Conservation (phyloP, 768 basidiomycete genomes). For the Lactarius akahatsu region DNA sequence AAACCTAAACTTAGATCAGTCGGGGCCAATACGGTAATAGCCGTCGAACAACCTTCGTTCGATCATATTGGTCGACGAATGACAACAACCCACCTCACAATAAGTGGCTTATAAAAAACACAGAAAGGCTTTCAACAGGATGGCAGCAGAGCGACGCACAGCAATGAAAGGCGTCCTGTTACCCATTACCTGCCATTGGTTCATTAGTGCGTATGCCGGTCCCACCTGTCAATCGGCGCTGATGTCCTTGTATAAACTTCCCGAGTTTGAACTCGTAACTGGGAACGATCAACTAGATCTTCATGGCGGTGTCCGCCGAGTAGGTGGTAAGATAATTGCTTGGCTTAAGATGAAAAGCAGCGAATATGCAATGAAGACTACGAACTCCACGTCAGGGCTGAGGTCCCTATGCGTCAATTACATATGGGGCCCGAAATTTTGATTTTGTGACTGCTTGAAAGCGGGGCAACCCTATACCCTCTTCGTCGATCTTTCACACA, state of each 20-base stretch:
- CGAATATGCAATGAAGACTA: constrained; percentile 24
- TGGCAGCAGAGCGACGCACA: background rate
- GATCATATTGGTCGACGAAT: background rate
- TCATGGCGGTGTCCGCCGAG: constrained; percentile 95
- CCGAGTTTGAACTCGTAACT: constrained; percentile 88
- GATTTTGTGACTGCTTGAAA: constrained; percentile 96
- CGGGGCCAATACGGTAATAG: background rate
- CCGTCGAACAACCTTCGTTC: background rate
- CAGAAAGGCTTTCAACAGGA: background rate
- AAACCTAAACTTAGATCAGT: background rate
- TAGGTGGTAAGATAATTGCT: constrained; percentile 90
- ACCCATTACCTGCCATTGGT: background rate
- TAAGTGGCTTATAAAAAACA: background rate
- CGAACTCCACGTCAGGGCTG: constrained; percentile 91
- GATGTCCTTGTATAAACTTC: constrained; percentile 88
- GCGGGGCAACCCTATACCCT: constrained; percentile 67
- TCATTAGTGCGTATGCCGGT: constrained; percentile 2
- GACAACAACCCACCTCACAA: background rate
- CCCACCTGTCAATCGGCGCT: constrained; percentile 90
- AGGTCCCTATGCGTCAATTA: constrained; percentile 91
- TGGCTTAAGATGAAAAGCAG: constrained; percentile 28
- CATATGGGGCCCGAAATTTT: constrained; percentile 84
- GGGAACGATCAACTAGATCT: constrained; percentile 90
- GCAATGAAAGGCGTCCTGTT: background rate
- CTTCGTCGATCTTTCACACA: constrained; percentile 95